phyloP scores from a whole-genome alignment of 2,329 filamentous ascomycete species.

The Trichophyton rubrum region DNA sequence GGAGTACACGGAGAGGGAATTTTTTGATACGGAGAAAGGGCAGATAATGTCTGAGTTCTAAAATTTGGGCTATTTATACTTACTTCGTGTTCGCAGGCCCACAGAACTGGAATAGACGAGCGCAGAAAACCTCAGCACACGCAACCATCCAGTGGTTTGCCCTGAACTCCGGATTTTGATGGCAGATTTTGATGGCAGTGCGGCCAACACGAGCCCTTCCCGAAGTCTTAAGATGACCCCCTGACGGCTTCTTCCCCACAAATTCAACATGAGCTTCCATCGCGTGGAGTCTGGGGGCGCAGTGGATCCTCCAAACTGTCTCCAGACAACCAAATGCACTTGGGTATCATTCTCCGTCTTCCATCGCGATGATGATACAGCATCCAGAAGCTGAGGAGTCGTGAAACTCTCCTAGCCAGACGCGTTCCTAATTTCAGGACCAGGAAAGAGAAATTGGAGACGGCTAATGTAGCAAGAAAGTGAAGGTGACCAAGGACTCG shows the following conservation, averaged over 20 bases:
- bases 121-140: neutral
- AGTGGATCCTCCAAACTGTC: neutral
- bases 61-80: neutral
- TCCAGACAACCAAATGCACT: neutral
- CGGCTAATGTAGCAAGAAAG: too few species aligned
- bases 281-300: constrained; percentile 1
- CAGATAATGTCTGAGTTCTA: neutral
- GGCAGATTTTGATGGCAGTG: neutral
- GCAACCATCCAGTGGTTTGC: neutral
- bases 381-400: too few species aligned
- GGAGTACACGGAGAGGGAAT: neutral
- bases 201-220: neutral
- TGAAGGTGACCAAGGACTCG: neutral
- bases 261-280: neutral
- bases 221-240: neutral
- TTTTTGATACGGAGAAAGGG: neutral
- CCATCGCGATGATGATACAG: too few species aligned
- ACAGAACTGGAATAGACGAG: neutral
- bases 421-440: neutral
- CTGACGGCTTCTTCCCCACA: neutral
- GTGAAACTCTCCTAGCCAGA: too few species aligned
- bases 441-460: neutral
- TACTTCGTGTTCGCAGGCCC: neutral
- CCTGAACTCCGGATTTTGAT: neutral
- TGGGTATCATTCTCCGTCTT: too few species aligned